A percentile compares a stretch with the other conserved stretches of the same genome.
phyloP scores from a whole-genome alignment of 2,329 filamentous ascomycete species.

The Phoma sp. region DNA sequence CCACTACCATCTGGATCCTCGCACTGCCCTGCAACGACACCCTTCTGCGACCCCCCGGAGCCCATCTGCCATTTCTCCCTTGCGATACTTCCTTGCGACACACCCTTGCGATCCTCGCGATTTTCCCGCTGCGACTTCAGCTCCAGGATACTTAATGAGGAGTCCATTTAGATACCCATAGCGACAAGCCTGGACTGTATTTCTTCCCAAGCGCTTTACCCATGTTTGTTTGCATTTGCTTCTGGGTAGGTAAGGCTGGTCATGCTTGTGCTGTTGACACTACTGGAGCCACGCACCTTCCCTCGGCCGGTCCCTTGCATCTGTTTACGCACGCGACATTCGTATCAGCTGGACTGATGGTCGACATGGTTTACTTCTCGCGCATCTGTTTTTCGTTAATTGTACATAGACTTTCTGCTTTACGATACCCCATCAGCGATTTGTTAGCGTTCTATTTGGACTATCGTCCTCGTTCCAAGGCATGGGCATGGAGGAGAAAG shows the following conservation, averaged over 20 bases:
- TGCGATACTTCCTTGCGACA: conserved; percentile 1
- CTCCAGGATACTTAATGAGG: conserved; percentile 1
- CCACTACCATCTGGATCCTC: conserved; percentile 9
- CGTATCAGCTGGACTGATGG: conserved; percentile 1
- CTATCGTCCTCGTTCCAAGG: not conserved
- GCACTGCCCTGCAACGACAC: conserved; percentile 20
- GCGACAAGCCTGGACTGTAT: conserved; percentile 23
- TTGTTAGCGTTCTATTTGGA: conserved; percentile 6
- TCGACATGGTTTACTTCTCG: not conserved
- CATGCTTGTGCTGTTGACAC: conserved; percentile 28
- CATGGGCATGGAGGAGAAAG: not conserved
- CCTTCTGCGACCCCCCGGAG: conserved; percentile 23
- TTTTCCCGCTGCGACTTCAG: conserved; percentile 9
- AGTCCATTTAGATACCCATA: conserved; percentile 18
- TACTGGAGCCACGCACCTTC: conserved; percentile 8
- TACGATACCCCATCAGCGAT: conserved; percentile 19
- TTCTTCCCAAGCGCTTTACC: conserved; percentile 20
- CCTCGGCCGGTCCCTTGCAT: conserved; percentile 22
- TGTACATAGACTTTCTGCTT: conserved; percentile 21
- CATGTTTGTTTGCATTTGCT: conserved; percentile 17
- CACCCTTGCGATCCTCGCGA: conserved; percentile 8
- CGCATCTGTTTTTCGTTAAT: conserved; percentile 4
- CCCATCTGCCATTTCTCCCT: conserved; percentile 7
- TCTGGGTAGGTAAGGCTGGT: conserved; percentile 31
- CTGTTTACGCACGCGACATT: conserved; percentile 21